These are phyloP conservation scores for Linanthus parryae DNA, from an alignment of 148 eudicot genomes.

Conservation along the genomic window DNA sequence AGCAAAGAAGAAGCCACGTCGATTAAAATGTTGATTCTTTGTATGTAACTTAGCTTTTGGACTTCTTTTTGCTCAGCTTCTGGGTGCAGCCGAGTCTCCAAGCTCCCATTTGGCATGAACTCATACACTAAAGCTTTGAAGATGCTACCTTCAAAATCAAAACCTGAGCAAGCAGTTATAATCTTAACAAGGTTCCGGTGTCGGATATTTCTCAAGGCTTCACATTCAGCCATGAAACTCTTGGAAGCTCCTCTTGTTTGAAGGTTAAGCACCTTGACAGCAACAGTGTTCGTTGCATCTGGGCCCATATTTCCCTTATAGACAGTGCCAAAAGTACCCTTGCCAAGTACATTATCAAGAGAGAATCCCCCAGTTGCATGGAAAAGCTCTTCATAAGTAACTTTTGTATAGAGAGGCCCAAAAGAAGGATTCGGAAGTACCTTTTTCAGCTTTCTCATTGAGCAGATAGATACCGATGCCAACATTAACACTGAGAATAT, in stretches of 20 bases:
- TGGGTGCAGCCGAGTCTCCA: conserved; percentile 35
- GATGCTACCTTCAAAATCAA: conserved; percentile 18
- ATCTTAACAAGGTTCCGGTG: conserved; percentile 36
- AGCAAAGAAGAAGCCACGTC: conserved; percentile 50
- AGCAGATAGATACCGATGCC: too few species aligned
- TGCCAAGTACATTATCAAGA: conserved; percentile 10
- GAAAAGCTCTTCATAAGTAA: conserved; percentile 10
- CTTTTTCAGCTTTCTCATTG: conserved; percentile 13
- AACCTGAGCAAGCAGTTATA: conserved; percentile 27
- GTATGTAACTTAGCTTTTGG: conserved; percentile 22
- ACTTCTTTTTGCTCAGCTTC: conserved; percentile 26
- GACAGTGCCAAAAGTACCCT: conserved; percentile 31
- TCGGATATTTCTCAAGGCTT: conserved; percentile 19
- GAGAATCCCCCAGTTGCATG: conserved; percentile 8
- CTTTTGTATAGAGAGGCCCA: conserved; percentile 7
- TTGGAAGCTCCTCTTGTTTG: conserved; percentile 9
- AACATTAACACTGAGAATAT: conserved; percentile 7
- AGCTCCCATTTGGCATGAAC: conserved; percentile 30
- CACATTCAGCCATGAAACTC: conserved; percentile 31
- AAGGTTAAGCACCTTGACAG: conserved; percentile 25
- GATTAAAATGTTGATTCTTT: conserved; percentile 34
- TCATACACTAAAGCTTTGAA: conserved; percentile 32
- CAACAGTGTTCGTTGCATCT: conserved; percentile 3
- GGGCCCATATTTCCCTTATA: conserved; percentile 13
- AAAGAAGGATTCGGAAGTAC: conserved; percentile 6